Conservation (phyloP, 129 eudicot genomes). For the Scalesia atractyloides region DNA sequence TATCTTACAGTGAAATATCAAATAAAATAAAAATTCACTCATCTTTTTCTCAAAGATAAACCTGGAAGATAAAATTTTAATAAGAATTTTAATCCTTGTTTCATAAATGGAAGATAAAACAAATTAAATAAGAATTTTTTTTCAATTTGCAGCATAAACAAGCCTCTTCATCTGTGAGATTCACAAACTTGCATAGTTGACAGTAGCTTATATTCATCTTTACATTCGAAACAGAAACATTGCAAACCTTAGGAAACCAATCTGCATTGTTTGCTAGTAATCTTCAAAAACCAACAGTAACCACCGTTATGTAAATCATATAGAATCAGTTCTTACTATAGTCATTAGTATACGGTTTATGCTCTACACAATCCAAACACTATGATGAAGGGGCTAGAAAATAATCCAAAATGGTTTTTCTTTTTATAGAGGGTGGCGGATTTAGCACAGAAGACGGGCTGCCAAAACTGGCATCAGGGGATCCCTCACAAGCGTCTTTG, state of each 20-base stretch:
- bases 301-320: slow-evolving; percentile 7
- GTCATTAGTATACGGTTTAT: slow-evolving; percentile 1
- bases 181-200: not conserved
- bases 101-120: not conserved
- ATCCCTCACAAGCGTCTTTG: slow-evolving; percentile 41
- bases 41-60: not conserved
- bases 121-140: not conserved
- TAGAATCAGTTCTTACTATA: slow-evolving; percentile 10
- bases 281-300: not conserved
- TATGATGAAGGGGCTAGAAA: slow-evolving; percentile 51
- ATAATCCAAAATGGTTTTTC: slow-evolving; percentile 86
- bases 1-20: not conserved
- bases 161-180: not conserved
- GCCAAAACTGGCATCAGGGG: slow-evolving; percentile 55
- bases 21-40: not conserved
- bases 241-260: not conserved
- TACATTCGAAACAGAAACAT: slow-evolving; percentile 9
- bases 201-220: not conserved
- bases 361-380: slow-evolving; percentile 20
- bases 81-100: not conserved
- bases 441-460: slow-evolving; percentile 92
- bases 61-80: not conserved
- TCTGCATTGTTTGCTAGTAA: not conserved
- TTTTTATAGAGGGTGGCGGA: slow-evolving; percentile 89
- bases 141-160: not conserved